Conservation (phyloP, 2,329 filamentous ascomycete genomes). For the Hortaea werneckii region DNA sequence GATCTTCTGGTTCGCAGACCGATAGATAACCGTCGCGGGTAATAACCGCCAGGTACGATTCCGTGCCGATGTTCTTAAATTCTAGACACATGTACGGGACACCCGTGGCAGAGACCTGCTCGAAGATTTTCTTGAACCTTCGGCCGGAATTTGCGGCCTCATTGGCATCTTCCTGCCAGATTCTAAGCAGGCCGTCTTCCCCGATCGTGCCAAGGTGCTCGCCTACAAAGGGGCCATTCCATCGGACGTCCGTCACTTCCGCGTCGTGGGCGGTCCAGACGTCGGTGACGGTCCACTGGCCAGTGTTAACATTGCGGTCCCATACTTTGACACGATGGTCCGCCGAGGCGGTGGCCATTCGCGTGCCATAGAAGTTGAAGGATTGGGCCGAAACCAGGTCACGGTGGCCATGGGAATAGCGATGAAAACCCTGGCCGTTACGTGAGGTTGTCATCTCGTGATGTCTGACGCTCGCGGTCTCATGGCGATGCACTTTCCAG, state of each 20-base stretch:
- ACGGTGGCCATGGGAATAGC: conserved; percentile 64
- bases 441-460: too few relatives aligned
- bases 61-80: conserved; percentile 72
- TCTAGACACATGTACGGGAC: conserved; percentile 67
- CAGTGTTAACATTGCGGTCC: conserved; percentile 66
- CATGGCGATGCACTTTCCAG: too few relatives aligned
- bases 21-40: conserved; percentile 71
- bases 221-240: conserved; percentile 83
- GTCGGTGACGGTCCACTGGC: conserved; percentile 70
- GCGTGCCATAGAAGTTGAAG: conserved; percentile 87
- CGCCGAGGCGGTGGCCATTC: conserved; percentile 81
- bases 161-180: conserved; percentile 86
- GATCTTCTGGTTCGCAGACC: conserved; percentile 75
- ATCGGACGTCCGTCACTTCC: conserved; percentile 85
- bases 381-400: conserved; percentile 76
- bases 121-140: conserved; percentile 63
- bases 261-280: conserved; percentile 84
- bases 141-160: conserved; percentile 64
- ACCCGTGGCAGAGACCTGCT: conserved; percentile 57
- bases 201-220: conserved; percentile 81
- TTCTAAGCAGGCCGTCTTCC: conserved; percentile 78
- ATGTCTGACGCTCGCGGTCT: too few relatives aligned
- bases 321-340: conserved; percentile 91
- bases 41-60: conserved; percentile 77
- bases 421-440: conserved; percentile 31